A percentile compares a stretch with the other conserved stretches of the same genome.
Conservation (phyloP, 306 rosid species). For the Arachis hypogaea region DNA sequence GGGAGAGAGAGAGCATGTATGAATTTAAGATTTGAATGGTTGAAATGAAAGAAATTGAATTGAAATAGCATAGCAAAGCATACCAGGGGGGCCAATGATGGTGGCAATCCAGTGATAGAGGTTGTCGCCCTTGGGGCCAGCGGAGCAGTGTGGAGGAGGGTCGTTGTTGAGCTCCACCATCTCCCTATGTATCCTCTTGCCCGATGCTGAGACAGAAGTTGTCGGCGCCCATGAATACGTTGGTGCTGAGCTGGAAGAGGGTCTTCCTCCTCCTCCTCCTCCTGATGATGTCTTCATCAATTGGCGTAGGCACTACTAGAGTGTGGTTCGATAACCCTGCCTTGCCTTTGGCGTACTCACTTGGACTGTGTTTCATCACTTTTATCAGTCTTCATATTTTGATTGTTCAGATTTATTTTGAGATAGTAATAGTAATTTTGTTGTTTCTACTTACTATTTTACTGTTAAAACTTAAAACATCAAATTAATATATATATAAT, state of each 20-base stretch:
- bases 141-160: constrained; percentile 83
- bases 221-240: constrained; percentile 70
- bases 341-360: no score
- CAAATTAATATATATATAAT: no score
- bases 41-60: no score
- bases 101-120: constrained; percentile 96
- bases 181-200: constrained; percentile 85
- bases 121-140: constrained; percentile 96
- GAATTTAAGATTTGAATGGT: no score
- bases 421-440: no score
- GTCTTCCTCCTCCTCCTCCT: constrained; percentile 40
- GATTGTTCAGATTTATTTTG: no score
- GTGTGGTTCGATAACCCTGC: no score
- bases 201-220: constrained; percentile 78
- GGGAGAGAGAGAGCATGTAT: not conserved
- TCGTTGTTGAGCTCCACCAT: constrained; percentile 78
- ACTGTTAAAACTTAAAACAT: no score
- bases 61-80: not conserved
- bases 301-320: no score
- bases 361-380: no score
- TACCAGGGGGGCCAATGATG: constrained; percentile 76
- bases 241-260: constrained; percentile 36
- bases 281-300: not conserved
- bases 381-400: no score
- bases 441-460: no score